Conservation (phyloP, 768 basidiomycete species). For the Lepiota venenata region DNA sequence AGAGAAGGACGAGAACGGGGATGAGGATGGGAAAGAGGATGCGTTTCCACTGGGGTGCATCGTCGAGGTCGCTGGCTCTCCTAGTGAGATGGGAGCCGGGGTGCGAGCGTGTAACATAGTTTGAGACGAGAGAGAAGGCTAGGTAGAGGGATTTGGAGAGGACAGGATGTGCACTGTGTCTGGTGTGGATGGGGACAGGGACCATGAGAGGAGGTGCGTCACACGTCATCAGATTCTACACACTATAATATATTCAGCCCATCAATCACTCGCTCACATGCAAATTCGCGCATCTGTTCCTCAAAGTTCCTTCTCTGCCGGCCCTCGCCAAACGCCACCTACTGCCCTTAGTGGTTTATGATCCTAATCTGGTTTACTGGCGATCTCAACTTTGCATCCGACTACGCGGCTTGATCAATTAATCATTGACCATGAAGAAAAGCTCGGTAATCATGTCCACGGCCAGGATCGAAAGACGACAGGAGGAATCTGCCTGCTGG, state of each 20-base stretch:
- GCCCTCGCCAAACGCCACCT: conserved; percentile 38
- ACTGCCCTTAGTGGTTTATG: conserved; percentile 73
- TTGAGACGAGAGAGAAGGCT: conserved; percentile 37
- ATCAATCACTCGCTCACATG: conserved; percentile 61
- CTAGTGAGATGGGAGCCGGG: conserved; percentile 18
- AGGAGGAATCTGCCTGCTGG: too few species aligned
- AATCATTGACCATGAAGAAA: too few species aligned
- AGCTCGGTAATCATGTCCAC: too few species aligned
- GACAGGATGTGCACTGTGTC: conserved; percentile 10
- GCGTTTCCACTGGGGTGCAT: conserved; percentile 26
- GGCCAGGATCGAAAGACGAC: too few species aligned
- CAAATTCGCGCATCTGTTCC: conserved; percentile 74
- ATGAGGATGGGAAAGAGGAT: conserved; percentile 58
- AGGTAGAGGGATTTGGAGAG: conserved; percentile 40
- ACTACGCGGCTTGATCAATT: too few species aligned
- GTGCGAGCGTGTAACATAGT: conserved; percentile 38
- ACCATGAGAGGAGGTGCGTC: conserved; percentile 35
- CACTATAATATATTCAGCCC: background rate
- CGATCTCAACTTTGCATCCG: conserved; percentile 81
- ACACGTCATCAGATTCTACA: background rate
- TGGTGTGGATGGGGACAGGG: conserved; percentile 31
- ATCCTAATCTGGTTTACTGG: conserved; percentile 92
- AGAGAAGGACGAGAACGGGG: conserved; percentile 77
- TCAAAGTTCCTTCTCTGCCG: conserved; percentile 63
- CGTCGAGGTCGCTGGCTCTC: conserved; percentile 23